A percentile compares a stretch with the other conserved stretches of the same genome.
phyloP scores from a whole-genome alignment of 2,329 filamentous ascomycete species.

The Trichoderma hamatum region DNA sequence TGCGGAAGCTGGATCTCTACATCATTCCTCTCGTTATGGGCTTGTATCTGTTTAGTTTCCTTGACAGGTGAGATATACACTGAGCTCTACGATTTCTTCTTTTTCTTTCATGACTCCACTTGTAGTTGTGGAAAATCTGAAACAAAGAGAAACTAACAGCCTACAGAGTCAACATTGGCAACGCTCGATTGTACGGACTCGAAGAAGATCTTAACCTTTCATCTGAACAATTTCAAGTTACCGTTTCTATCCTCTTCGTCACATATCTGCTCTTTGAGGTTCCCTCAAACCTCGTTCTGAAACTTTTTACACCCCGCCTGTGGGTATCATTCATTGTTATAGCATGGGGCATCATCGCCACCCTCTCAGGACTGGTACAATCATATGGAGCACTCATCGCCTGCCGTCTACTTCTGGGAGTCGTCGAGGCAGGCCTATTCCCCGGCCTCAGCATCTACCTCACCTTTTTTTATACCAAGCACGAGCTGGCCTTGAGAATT shows the following conservation, averaged over 20 bases:
- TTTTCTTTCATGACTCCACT: not conserved
- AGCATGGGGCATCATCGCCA: conserved; percentile 70
- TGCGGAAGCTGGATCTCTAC: conserved; percentile 66
- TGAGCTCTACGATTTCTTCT: not conserved
- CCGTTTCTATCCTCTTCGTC: conserved; percentile 68
- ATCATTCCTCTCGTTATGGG: conserved; percentile 69
- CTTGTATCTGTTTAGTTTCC: conserved; percentile 74
- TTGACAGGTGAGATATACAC: conserved; percentile 59
- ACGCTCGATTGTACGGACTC: conserved; percentile 67
- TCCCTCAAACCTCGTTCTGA: conserved; percentile 66
- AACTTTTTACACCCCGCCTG: conserved; percentile 62
- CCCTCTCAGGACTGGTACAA: conserved; percentile 67
- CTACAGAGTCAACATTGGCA: conserved; percentile 70
- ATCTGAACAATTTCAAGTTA: conserved; percentile 68
- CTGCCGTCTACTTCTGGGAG: conserved; percentile 68
- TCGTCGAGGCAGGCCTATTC: conserved; percentile 70
- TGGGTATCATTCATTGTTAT: conserved; percentile 68
- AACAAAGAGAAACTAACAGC: not conserved
- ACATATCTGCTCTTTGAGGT: conserved; percentile 66
- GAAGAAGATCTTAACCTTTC: conserved; percentile 64
- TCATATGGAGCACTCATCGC: conserved; percentile 68
- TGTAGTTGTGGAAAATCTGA: not conserved
- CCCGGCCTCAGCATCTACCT: conserved; percentile 70
- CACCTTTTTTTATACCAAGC: conserved; percentile 76
- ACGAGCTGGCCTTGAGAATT: conserved; percentile 71